Base-by-base conservation (phyloP, 306 rosid genomes). In the Prunus mira region DNA sequence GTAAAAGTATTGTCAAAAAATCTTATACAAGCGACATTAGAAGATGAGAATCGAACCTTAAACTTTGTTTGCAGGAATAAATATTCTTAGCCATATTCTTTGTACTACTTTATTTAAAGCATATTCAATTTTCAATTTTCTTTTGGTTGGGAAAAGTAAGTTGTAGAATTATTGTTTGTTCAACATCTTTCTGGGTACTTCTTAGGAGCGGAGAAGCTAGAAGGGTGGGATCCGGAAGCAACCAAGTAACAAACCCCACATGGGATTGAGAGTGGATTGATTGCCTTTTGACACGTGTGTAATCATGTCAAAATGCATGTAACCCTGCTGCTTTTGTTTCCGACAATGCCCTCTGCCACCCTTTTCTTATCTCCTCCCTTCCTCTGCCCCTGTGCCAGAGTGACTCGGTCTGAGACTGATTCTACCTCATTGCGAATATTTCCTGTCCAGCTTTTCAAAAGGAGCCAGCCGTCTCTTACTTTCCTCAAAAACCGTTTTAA, bases 261-360 rank as follows among this genome's bases (percentile, higher is more conserved):
- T 77, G 80, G 79, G 71, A 87, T 81, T 9, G 72, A 61, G 81
- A 83, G 76, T 63, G 78, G 71, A 50, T 54, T 69, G 79, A 46
- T 65, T 47, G 55, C 63, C 54, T 81, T 82, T 81, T 32, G 89
- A 79, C 91, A 87, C 88, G 91, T 86, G 87, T 80, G 73, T 76
- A 84, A 86, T 86, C 65, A 89, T 84, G 86, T 62, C 84, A 55
- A 50, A 79, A 41, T 81, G 80, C 82, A 71, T 67, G 89, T 28
- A 73, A 71, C 73, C 73, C 45, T 22, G 67, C 64, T 83, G 71
- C 85, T 71, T 72, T 62, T 71, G 55, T 30, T 20, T 81, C 80
- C 76, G 81, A 85, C 86, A 76, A 61, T 73, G 54, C 70, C 80
- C 77, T 66, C 83, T 76, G 85, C 81, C 78, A 55, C 77, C 17